A percentile compares a stretch with the other conserved stretches of the same genome.
Evolutionary conservation across 371 early-diverging fungal species (phyloP).

Genomic region (Mucor indicus): DNA sequence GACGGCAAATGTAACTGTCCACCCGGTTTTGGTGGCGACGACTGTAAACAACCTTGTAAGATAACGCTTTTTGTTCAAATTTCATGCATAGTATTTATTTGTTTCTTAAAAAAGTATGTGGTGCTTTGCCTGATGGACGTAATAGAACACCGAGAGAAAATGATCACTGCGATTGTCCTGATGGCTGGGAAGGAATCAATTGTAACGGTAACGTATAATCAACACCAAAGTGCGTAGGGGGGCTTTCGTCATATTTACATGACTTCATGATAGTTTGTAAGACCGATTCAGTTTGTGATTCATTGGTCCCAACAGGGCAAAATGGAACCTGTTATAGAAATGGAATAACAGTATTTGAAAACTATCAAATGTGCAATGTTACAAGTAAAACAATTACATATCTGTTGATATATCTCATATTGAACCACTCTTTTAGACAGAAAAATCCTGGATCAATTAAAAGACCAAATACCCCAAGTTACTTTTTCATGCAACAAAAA

Average conservation of each 20-base stretch:
- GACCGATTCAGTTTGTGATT: slow-evolving; percentile 70
- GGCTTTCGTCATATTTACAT: not conserved
- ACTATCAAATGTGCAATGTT: slow-evolving; percentile 85
- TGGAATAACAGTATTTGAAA: slow-evolving; percentile 72
- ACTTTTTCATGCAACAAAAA: slow-evolving; percentile 64
- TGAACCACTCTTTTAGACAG: too few species aligned
- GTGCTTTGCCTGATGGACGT: slow-evolving; percentile 62
- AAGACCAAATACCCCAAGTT: slow-evolving; percentile 63
- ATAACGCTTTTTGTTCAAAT: too few species aligned
- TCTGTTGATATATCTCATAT: too few species aligned
- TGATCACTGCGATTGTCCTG: slow-evolving; percentile 71
- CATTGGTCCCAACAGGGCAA: slow-evolving; percentile 68
- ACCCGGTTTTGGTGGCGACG: slow-evolving; percentile 87
- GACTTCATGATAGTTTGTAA: slow-evolving; percentile 64
- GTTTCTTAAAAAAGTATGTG: slow-evolving; percentile 49
- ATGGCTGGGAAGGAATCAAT: slow-evolving; percentile 91
- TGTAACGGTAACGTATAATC: slow-evolving; percentile 70
- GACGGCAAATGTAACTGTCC: slow-evolving; percentile 84
- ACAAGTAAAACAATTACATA: slow-evolving; percentile 61
- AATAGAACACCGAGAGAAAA: slow-evolving; percentile 61
- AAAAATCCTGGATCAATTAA: slow-evolving; percentile 61
- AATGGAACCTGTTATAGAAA: slow-evolving; percentile 86
- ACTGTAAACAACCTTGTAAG: slow-evolving; percentile 78
- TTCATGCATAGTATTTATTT: not conserved
- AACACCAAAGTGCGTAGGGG: not conserved